phyloP scores from a whole-genome alignment of 495 filamentous ascomycete species.

The Endocarpon pusillum region DNA sequence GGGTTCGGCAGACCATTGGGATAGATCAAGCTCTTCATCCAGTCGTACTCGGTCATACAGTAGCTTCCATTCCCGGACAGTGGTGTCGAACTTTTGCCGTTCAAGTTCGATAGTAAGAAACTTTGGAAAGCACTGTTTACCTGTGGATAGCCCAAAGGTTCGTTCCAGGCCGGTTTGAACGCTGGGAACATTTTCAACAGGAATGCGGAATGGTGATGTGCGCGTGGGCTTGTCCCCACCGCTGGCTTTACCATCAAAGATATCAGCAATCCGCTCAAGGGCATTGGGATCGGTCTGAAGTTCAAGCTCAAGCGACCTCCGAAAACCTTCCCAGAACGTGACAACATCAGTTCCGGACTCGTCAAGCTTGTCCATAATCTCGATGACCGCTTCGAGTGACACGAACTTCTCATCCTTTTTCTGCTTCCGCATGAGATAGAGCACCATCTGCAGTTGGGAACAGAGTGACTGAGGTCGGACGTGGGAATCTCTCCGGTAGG shows the following conservation, averaged over 20 bases:
- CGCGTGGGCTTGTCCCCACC: not conserved
- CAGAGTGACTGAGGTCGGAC: constrained; percentile 34
- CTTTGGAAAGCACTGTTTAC: constrained; percentile 23
- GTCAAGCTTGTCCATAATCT: constrained; percentile 25
- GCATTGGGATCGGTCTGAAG: constrained; percentile 28
- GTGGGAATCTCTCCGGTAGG: constrained; percentile 29
- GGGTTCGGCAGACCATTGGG: constrained; percentile 17
- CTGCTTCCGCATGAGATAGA: constrained; percentile 26
- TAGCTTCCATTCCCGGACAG: constrained; percentile 38
- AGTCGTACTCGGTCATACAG: constrained; percentile 37
- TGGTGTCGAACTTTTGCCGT: constrained; percentile 36
- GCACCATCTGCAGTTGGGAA: constrained; percentile 27
- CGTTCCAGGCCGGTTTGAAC: not conserved
- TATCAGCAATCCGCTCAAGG: constrained; percentile 18
- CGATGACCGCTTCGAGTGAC: constrained; percentile 26
- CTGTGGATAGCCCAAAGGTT: not conserved
- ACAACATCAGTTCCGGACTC: constrained; percentile 29
- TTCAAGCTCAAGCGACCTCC: constrained; percentile 34
- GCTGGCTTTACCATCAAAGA: constrained; percentile 26
- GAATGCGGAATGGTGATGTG: not conserved
- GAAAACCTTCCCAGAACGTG: constrained; percentile 37
- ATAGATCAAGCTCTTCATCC: constrained; percentile 34
- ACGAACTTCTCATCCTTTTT: constrained; percentile 23
- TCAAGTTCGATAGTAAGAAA: constrained; percentile 42
- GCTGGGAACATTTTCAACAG: not conserved